phyloP scores from a whole-genome alignment of 495 filamentous ascomycete species.

The Penicillium ucsense region DNA sequence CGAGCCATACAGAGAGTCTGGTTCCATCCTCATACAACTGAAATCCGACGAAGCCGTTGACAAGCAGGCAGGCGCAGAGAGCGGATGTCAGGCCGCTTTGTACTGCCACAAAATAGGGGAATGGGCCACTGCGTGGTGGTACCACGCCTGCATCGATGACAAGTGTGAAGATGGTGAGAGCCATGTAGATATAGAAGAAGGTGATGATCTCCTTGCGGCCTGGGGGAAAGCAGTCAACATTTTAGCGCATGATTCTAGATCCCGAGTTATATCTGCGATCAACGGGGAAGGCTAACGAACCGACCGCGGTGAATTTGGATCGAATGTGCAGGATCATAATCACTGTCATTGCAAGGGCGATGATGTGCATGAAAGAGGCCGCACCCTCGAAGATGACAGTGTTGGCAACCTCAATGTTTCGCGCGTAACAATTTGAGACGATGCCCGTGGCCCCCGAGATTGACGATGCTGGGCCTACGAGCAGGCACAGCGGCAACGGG shows the following conservation, averaged over 20 bases:
- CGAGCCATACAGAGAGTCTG: conserved; percentile 83
- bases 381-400: conserved; percentile 97
- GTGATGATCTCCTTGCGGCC: conserved; percentile 95
- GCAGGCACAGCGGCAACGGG: conserved; percentile 75
- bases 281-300: conserved; percentile 45
- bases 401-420: conserved; percentile 92
- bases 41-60: conserved; percentile 98
- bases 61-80: conserved; percentile 75
- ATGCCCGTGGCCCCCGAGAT: conserved; percentile 67
- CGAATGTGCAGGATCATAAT: conserved; percentile 96
- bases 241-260: neutral
- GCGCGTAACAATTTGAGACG: conserved; percentile 83
- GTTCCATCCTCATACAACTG: conserved; percentile 99
- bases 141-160: conserved; percentile 90
- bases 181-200: conserved; percentile 96
- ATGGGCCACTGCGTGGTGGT: conserved; percentile 67
- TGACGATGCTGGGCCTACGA: conserved; percentile 58
- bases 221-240: conserved; percentile 20
- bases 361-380: conserved; percentile 83
- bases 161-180: conserved; percentile 79
- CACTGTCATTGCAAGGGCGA: conserved; percentile 81
- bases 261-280: neutral
- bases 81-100: conserved; percentile 89
- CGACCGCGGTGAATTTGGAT: conserved; percentile 96
- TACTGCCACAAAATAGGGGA: conserved; percentile 83